These are phyloP conservation scores for Glaciozyma antarctica DNA, from an alignment of 768 basidiomycete genomes.

Conservation along the genomic window DNA sequence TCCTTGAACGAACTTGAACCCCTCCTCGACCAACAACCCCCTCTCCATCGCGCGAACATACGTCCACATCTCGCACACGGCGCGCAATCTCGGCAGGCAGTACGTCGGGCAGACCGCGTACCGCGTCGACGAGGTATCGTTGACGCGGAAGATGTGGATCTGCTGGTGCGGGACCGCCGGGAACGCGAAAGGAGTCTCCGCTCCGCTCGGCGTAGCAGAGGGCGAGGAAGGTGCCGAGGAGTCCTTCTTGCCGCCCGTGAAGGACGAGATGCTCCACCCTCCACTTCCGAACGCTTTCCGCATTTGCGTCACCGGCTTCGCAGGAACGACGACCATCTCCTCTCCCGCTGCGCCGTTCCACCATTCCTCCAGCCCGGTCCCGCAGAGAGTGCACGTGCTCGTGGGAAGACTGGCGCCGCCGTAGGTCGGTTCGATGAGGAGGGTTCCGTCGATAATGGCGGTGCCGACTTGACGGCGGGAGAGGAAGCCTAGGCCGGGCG, in stretches of 20 bases:
- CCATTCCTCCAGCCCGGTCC: slow-evolving; percentile 29
- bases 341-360: slow-evolving; percentile 4
- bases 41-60: slow-evolving; percentile 33
- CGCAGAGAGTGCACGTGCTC: slow-evolving; percentile 34
- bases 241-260: not conserved
- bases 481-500: slow-evolving; percentile 90
- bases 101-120: slow-evolving; percentile 34
- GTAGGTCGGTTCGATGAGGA: slow-evolving; percentile 65
- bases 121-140: slow-evolving; percentile 17
- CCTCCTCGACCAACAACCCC: slow-evolving; percentile 33
- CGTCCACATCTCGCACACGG: slow-evolving; percentile 37
- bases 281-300: slow-evolving; percentile 24
- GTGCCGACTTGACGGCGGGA: slow-evolving; percentile 69
- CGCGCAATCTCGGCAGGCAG: slow-evolving; percentile 33
- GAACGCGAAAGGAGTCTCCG: slow-evolving; percentile 17
- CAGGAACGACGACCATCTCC: not conserved
- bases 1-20: slow-evolving; percentile 26
- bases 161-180: slow-evolving; percentile 16
- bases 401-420: slow-evolving; percentile 9
- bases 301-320: slow-evolving; percentile 21
- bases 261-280: not conserved
- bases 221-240: not conserved
- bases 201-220: slow-evolving; percentile 1
- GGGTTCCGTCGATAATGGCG: slow-evolving; percentile 77
- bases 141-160: slow-evolving; percentile 34